These are phyloP conservation scores for Paraconiothyrium brasiliense DNA, from an alignment of 2,329 filamentous ascomycete genomes.

Conservation along the genomic window DNA sequence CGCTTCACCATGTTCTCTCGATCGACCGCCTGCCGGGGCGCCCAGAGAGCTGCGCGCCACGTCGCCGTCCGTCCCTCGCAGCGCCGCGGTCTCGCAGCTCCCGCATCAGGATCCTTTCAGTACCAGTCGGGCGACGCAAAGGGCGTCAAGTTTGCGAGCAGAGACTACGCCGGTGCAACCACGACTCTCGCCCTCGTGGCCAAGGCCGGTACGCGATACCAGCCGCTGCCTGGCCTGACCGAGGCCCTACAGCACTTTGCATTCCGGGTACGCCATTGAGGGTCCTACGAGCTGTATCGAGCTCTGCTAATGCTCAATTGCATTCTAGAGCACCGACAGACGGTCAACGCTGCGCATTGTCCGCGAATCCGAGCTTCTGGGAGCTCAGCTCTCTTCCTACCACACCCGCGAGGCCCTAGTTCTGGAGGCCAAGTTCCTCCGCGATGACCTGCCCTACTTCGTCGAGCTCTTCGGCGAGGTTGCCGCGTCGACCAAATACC, in stretches of 20 bases:
- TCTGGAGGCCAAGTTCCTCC: conserved; percentile 92
- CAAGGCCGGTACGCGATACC: conserved; percentile 93
- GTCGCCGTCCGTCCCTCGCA: conserved; percentile 65
- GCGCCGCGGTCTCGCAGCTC: conserved; percentile 71
- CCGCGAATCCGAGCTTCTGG: conserved; percentile 94
- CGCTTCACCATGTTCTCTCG: conserved; percentile 70
- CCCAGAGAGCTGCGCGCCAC: conserved; percentile 69
- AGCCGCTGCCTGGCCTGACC: conserved; percentile 87
- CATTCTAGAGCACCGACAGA: conserved; percentile 79
- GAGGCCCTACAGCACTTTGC: conserved; percentile 94
- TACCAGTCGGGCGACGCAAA: conserved; percentile 88
- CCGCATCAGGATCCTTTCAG: conserved; percentile 78
- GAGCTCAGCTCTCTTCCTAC: conserved; percentile 85
- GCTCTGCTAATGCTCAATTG: conserved; percentile 43
- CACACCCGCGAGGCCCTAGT: conserved; percentile 95
- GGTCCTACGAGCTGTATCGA: conserved; percentile 13
- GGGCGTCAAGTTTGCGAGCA: conserved; percentile 91
- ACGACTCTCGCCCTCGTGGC: conserved; percentile 91
- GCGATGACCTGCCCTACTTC: conserved; percentile 96
- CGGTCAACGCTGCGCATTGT: conserved; percentile 92
- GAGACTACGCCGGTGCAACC: conserved; percentile 87
- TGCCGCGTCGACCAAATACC: conserved; percentile 86
- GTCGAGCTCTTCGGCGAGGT: conserved; percentile 95
- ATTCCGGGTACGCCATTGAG: conserved; percentile 78
- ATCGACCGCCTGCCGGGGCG: conserved; percentile 70